phyloP scores from a whole-genome alignment of 768 basidiomycete genomes.

The Mycena filopes region DNA sequence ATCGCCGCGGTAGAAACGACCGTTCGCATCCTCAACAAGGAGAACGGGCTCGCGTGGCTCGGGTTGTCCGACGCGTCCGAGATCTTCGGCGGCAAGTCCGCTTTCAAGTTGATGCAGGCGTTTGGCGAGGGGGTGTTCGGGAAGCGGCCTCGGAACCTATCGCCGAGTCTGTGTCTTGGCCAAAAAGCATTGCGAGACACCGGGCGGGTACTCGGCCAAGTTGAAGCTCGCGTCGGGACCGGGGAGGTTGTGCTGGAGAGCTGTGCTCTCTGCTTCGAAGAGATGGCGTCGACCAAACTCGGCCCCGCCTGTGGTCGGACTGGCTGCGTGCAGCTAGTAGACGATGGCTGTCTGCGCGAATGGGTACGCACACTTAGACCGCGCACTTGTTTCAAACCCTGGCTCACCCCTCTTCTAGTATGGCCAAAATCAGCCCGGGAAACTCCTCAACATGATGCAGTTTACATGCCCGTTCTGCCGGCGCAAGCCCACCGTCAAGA shows the following conservation, averaged over 20 bases:
- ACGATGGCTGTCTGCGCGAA: constrained; percentile 38
- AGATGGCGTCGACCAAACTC: constrained; percentile 35
- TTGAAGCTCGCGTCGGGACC: constrained; percentile 35
- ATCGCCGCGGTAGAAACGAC: constrained; percentile 34
- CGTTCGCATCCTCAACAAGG: constrained; percentile 24
- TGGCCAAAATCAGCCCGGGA: constrained; percentile 38
- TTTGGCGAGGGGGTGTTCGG: constrained; percentile 35
- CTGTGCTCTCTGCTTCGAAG: constrained; percentile 43
- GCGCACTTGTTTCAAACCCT: background rate
- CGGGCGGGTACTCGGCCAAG: background rate
- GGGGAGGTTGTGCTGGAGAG: constrained; percentile 37
- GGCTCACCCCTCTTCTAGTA: constrained; percentile 28
- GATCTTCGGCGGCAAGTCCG: constrained; percentile 37
- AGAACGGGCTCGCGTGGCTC: constrained; percentile 40
- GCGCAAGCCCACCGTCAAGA: constrained; percentile 38
- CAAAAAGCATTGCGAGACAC: constrained; percentile 15
- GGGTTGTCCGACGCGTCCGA: constrained; percentile 29
- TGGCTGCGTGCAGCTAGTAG: constrained; percentile 38
- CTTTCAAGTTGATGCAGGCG: constrained; percentile 42
- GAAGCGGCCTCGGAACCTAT: background rate
- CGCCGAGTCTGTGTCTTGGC: constrained; percentile 7
- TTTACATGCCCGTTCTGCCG: constrained; percentile 42
- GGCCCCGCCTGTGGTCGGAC: constrained; percentile 39
- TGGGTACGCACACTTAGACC: constrained; percentile 32
- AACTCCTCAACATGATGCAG: constrained; percentile 41